These are phyloP conservation scores for Conringia planisiliqua DNA, from an alignment of 345 rosid genomes.

Conservation along the genomic window DNA sequence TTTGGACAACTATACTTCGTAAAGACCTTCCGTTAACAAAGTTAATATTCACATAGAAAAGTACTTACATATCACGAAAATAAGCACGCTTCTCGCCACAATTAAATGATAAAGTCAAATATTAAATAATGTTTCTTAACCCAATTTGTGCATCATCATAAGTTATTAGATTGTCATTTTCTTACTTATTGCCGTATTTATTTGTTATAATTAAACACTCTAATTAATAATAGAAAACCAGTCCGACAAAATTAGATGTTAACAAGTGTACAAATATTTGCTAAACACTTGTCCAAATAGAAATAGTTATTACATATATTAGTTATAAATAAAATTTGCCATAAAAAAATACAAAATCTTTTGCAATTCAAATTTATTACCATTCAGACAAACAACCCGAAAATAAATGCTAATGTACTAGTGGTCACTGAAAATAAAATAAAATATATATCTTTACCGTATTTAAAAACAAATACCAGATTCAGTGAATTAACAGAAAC, in stretches of 20 bases:
- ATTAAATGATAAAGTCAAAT: too few relatives aligned
- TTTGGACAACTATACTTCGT: too few relatives aligned
- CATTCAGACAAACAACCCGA: background rate
- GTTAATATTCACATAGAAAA: too few relatives aligned
- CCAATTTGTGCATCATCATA: too few relatives aligned
- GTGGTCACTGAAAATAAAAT: background rate
- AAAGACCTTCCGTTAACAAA: too few relatives aligned
- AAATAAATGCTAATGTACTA: slow-evolving; percentile 4
- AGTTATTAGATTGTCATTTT: too few relatives aligned
- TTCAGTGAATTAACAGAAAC: slow-evolving; percentile 30
- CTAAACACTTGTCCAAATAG: background rate
- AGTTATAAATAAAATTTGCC: background rate
- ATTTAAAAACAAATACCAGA: background rate
- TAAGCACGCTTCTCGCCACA: too few relatives aligned
- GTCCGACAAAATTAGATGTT: background rate
- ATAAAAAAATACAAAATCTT: background rate
- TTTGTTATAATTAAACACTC: too few relatives aligned
- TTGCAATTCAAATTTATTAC: background rate
- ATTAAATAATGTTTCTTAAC: too few relatives aligned
- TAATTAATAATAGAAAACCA: too few relatives aligned
- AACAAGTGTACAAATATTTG: background rate
- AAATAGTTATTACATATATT: background rate
- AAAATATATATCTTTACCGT: background rate
- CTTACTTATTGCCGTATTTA: too few relatives aligned
- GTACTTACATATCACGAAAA: too few relatives aligned